Conservation (phyloP, 2,329 filamentous ascomycete species). For the Verticillium nonalfalfae region DNA sequence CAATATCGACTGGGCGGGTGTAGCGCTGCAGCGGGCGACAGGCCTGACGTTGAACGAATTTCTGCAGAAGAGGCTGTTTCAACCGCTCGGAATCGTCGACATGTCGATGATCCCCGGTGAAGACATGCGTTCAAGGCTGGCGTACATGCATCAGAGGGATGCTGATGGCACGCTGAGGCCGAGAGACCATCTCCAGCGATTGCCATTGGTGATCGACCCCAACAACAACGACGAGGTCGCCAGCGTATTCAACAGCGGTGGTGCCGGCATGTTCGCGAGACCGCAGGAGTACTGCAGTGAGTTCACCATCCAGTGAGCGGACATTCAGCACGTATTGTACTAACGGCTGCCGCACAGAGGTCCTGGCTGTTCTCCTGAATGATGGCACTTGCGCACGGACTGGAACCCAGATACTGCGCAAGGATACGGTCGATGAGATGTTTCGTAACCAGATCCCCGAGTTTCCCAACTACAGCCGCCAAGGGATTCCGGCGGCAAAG, state of each 20-base stretch:
- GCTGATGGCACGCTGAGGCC: slow-evolving; percentile 30
- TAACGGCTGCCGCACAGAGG: slow-evolving; percentile 31
- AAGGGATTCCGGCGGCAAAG: slow-evolving; percentile 37
- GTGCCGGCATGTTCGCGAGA: slow-evolving; percentile 53
- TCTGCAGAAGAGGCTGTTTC: slow-evolving; percentile 38
- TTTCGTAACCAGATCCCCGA: slow-evolving; percentile 56
- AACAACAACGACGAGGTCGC: slow-evolving; percentile 31
- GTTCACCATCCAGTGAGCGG: slow-evolving; percentile 21
- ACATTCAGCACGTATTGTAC: slow-evolving; percentile 39
- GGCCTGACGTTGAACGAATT: slow-evolving; percentile 40
- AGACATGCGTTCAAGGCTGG: slow-evolving; percentile 48
- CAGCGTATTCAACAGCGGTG: slow-evolving; percentile 49
- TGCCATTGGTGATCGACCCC: slow-evolving; percentile 32
- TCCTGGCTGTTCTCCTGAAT: slow-evolving; percentile 58
- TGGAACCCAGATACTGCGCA: slow-evolving; percentile 43
- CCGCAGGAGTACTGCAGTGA: slow-evolving; percentile 55
- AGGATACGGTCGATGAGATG: slow-evolving; percentile 55
- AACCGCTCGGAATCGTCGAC: slow-evolving; percentile 38
- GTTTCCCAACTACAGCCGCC: slow-evolving; percentile 44
- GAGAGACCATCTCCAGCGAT: slow-evolving; percentile 44
- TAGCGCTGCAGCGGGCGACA: slow-evolving; percentile 38
- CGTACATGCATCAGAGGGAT: slow-evolving; percentile 48
- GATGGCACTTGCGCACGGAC: slow-evolving; percentile 54
- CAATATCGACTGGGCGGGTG: slow-evolving; percentile 49
- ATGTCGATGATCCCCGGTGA: slow-evolving; percentile 51